A percentile compares a stretch with the other conserved stretches of the same genome.
Conservation (phyloP, 805 yeast species). For the Aciculoconidium aculeatum region DNA sequence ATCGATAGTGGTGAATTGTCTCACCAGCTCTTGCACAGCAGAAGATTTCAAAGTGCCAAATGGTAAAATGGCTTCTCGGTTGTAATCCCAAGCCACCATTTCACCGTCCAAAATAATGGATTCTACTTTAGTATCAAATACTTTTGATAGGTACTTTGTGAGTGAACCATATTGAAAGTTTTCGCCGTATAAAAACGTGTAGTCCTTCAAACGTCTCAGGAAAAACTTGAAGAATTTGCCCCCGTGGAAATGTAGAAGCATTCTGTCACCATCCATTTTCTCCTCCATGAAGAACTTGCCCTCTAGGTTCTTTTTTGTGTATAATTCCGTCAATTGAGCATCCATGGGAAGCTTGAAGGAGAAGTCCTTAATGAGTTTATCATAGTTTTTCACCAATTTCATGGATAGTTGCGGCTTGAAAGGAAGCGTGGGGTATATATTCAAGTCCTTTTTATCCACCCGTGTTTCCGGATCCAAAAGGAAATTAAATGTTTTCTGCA, state of each 20-base stretch:
- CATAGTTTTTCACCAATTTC: slow-evolving; percentile 46
- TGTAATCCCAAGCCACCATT: slow-evolving; percentile 81
- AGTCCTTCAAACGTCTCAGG: slow-evolving; percentile 70
- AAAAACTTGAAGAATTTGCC: slow-evolving; percentile 47
- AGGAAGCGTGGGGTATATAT: slow-evolving; percentile 43
- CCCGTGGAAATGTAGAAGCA: slow-evolving; percentile 60
- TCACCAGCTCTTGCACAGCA: slow-evolving; percentile 49
- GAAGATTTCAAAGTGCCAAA: slow-evolving; percentile 75
- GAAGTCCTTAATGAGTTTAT: slow-evolving; percentile 44
- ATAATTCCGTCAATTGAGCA: slow-evolving; percentile 12
- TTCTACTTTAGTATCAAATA: slow-evolving; percentile 33
- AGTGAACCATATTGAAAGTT: slow-evolving; percentile 46
- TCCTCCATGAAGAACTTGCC: slow-evolving; percentile 69
- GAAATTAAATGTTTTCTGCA: slow-evolving; percentile 52
- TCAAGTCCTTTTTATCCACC: slow-evolving; percentile 35
- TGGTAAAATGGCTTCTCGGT: slow-evolving; percentile 52
- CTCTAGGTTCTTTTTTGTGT: slow-evolving; percentile 10
- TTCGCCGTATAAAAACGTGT: slow-evolving; percentile 63
- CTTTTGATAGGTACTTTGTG: slow-evolving; percentile 42
- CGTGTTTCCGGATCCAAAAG: slow-evolving; percentile 45
- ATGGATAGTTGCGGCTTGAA: slow-evolving; percentile 77
- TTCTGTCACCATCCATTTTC: slow-evolving; percentile 90
- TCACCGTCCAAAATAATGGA: slow-evolving; percentile 75
- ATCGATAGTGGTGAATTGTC: slow-evolving; percentile 32
- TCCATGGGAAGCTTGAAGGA: slow-evolving; percentile 22